These are phyloP conservation scores for Neurospora africana DNA, from an alignment of 495 filamentous ascomycete species.

Conservation along the genomic window DNA sequence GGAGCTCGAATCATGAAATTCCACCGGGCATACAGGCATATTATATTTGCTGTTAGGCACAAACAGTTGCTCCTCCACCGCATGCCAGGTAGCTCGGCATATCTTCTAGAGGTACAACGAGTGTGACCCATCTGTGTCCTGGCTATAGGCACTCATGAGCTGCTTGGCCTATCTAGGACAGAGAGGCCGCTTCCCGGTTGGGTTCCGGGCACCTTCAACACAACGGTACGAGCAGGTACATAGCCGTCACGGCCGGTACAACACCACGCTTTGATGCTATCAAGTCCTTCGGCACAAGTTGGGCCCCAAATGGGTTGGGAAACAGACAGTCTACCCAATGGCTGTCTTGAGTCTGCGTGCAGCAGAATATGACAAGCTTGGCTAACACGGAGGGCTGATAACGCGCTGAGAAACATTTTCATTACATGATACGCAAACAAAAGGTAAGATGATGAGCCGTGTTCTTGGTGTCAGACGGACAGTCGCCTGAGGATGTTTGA, in stretches of 20 bases:
- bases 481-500: background rate
- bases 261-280: background rate
- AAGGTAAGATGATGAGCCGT: background rate
- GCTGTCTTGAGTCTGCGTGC: background rate
- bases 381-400: background rate
- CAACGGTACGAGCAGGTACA: constrained; percentile 16
- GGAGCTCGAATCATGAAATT: background rate
- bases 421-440: background rate
- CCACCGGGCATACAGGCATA: background rate
- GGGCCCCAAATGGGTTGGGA: background rate
- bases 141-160: background rate
- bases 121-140: background rate
- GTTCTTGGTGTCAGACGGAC: background rate
- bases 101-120: background rate
- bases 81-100: background rate
- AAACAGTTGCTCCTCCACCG: background rate
- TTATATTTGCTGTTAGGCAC: background rate
- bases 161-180: background rate
- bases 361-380: background rate
- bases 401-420: background rate
- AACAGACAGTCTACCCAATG: background rate
- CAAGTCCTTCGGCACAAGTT: background rate
- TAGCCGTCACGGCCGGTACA: constrained; percentile 11
- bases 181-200: background rate
- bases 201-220: constrained; percentile 2